These are phyloP conservation scores for Tricholomella constricta DNA, from an alignment of 768 basidiomycete species.

Conservation along the genomic window DNA sequence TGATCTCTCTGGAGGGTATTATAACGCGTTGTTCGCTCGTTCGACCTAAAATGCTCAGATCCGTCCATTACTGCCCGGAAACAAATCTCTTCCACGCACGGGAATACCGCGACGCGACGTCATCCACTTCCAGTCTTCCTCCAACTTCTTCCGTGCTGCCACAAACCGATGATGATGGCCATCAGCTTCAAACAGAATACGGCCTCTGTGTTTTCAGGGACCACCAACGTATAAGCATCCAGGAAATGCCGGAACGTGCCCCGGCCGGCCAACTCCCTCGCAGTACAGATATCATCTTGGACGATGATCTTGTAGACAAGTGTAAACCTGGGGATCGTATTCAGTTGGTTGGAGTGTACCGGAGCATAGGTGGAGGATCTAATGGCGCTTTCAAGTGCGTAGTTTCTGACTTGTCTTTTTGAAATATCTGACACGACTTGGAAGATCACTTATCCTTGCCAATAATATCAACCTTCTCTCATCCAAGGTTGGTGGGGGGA, in stretches of 20 bases:
- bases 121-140: slow-evolving; percentile 81
- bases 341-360: slow-evolving; percentile 93
- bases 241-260: slow-evolving; percentile 99
- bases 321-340: slow-evolving; percentile 99
- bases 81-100: slow-evolving; percentile 83
- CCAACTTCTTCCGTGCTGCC: slow-evolving; percentile 88
- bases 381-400: slow-evolving; percentile 92
- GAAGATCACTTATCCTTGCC: slow-evolving; percentile 87
- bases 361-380: slow-evolving; percentile 90
- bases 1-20: slow-evolving; percentile 98
- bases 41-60: slow-evolving; percentile 97
- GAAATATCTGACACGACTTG: slow-evolving; percentile 13
- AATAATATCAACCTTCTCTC: slow-evolving; percentile 95
- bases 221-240: slow-evolving; percentile 96
- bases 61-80: slow-evolving; percentile 93
- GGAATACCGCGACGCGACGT: slow-evolving; percentile 91
- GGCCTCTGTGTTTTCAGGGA: slow-evolving; percentile 92
- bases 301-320: slow-evolving; percentile 95
- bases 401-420: slow-evolving; percentile 12
- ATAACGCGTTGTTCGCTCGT: slow-evolving; percentile 98
- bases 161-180: slow-evolving; percentile 89
- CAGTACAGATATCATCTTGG: slow-evolving; percentile 93
- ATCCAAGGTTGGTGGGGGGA: slow-evolving; percentile 92
- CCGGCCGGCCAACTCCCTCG: slow-evolving; percentile 96
- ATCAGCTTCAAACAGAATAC: slow-evolving; percentile 86